A percentile compares a stretch with the other conserved stretches of the same genome.
phyloP scores from a whole-genome alignment of 2,329 filamentous ascomycete genomes.

The Penicillium fuscoglaucum region DNA sequence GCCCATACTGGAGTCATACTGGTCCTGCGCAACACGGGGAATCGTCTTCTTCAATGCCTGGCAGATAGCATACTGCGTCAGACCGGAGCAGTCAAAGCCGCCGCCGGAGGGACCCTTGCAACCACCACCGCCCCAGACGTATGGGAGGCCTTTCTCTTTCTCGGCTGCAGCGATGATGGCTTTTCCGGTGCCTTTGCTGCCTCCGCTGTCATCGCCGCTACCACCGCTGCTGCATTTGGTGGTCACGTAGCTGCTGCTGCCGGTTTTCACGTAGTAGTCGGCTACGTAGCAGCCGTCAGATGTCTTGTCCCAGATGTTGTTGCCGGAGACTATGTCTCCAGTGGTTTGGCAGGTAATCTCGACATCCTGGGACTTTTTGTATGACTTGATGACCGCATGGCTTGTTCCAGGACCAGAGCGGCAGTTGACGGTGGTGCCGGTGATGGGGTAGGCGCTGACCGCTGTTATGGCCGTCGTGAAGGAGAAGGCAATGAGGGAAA shows the following conservation, averaged over 20 bases:
- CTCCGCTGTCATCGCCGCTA: constrained; percentile 1
- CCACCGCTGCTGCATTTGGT: constrained; percentile 13
- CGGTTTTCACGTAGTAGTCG: constrained; percentile 32
- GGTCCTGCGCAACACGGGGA: constrained; percentile 26
- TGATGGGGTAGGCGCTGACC: constrained; percentile 23
- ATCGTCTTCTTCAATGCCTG: constrained; percentile 23
- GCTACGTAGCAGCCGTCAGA: constrained; percentile 28
- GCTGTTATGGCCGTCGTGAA: constrained; percentile 10
- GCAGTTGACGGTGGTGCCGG: constrained; percentile 21
- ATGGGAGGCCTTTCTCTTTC: constrained; percentile 27
- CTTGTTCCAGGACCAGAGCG: constrained; percentile 24
- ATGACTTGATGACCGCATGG: constrained; percentile 16
- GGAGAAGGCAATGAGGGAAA: constrained; percentile 10
- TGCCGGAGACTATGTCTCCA: constrained; percentile 19
- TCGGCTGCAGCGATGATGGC: constrained; percentile 26
- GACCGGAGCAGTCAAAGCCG: constrained; percentile 30
- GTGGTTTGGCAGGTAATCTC: constrained; percentile 17
- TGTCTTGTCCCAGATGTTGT: constrained; percentile 29
- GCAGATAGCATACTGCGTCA: constrained; percentile 30
- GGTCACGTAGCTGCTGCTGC: constrained; percentile 17
- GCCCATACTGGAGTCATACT: constrained; percentile 25
- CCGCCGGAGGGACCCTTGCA: constrained; percentile 24
- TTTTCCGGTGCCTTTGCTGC: constrained; percentile 11
- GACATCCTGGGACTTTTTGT: constrained; percentile 15
- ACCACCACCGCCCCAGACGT: constrained; percentile 30